Percentiles rank a stretch among this genome's conserved stretches.
These are phyloP conservation scores for Sarcodon aspratus DNA, from an alignment of 768 basidiomycete species.

Conservation along the genomic window DNA sequence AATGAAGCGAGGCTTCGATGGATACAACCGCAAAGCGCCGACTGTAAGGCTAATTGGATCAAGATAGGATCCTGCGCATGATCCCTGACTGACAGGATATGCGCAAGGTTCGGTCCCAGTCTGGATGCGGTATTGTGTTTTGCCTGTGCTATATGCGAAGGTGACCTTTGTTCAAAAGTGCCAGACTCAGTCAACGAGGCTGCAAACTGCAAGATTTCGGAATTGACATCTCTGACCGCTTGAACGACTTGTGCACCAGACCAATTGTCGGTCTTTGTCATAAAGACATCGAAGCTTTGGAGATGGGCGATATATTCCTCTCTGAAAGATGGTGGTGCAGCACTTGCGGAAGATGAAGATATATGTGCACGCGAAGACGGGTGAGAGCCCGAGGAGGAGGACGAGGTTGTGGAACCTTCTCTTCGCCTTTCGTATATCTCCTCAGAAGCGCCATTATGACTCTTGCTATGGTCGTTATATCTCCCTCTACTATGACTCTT, in stretches of 20 bases:
- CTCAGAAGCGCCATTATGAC: not conserved
- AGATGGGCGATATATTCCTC: conserved; percentile 45
- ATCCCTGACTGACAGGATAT: conserved; percentile 49
- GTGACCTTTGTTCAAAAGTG: conserved; percentile 19
- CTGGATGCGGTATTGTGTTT: conserved; percentile 44
- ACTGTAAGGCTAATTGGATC: conserved; percentile 68
- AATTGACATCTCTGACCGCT: conserved; percentile 21
- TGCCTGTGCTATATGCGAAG: conserved; percentile 38
- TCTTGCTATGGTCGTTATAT: conserved; percentile 6
- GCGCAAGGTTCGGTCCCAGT: conserved; percentile 50
- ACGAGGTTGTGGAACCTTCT: not conserved
- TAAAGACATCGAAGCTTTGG: conserved; percentile 51
- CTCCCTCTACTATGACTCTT: conserved; percentile 11
- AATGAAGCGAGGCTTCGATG: conserved; percentile 53
- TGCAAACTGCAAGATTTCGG: conserved; percentile 22
- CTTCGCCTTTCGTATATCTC: not conserved
- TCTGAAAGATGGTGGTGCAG: conserved; percentile 14
- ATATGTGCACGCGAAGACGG: not conserved
- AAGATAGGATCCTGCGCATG: conserved; percentile 68
- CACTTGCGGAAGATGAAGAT: not conserved
- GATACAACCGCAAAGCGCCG: conserved; percentile 41
- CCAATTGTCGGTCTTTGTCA: conserved; percentile 36
- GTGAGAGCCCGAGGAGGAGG: not conserved
- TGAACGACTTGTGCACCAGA: conserved; percentile 23
- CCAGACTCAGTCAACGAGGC: conserved; percentile 47